Evolutionary conservation across 805 yeast genomes (phyloP).

Genomic region (Metschnikowia santaceciliae): DNA sequence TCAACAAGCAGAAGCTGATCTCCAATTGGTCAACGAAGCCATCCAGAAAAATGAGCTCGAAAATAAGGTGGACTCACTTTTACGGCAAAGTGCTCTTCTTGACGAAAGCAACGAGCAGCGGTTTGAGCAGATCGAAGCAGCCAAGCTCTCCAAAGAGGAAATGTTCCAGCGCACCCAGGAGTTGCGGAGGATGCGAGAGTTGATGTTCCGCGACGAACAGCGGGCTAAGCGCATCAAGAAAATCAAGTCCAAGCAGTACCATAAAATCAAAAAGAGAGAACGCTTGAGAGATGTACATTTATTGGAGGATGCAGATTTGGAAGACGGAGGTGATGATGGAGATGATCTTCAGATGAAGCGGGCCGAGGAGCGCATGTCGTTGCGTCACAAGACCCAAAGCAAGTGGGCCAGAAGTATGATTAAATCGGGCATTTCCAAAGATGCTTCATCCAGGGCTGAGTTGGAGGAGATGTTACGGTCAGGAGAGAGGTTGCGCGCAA

Average conservation of each 20-base stretch:
- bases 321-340: conserved; percentile 54
- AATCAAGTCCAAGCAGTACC: conserved; percentile 88
- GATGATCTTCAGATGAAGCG: conserved; percentile 71
- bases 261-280: conserved; percentile 83
- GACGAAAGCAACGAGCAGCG: conserved; percentile 76
- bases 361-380: conserved; percentile 88
- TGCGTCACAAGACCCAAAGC: conserved; percentile 83
- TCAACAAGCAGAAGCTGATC: conserved; percentile 20
- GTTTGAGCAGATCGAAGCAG: conserved; percentile 82
- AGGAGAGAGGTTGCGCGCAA: conserved; percentile 71
- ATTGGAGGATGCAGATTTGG: conserved; percentile 52
- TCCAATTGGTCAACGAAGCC: conserved; percentile 8
- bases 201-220: conserved; percentile 93
- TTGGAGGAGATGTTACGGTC: conserved; percentile 91
- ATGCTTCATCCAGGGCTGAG: conserved; percentile 76
- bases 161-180: conserved; percentile 70
- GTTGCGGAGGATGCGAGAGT: conserved; percentile 86
- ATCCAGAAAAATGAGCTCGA: conserved; percentile 60
- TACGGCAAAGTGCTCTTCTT: conserved; percentile 61
- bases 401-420: conserved; percentile 91
- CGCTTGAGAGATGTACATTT: conserved; percentile 63
- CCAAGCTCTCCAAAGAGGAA: conserved; percentile 78
- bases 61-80: conserved; percentile 53
- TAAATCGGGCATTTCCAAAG: conserved; percentile 86
- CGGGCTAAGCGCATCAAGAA: conserved; percentile 89